Conservation (phyloP, 208 protist species). For the Phytomonas serpens region DNA sequence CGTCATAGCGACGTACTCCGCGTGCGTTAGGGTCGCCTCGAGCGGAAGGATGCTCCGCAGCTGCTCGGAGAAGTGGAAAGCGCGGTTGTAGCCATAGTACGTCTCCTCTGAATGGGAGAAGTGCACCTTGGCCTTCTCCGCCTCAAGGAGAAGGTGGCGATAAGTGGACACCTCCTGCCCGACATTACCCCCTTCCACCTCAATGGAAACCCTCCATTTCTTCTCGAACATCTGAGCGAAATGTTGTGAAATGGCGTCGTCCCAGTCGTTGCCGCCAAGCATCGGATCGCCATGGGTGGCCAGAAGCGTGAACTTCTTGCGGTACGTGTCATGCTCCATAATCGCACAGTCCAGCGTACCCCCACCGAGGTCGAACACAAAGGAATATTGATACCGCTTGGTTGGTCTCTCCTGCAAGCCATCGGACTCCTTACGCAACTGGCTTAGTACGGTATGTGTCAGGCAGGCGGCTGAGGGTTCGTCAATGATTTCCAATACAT, state of each 20-base stretch:
- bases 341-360: conserved; percentile 89
- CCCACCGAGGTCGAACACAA: conserved; percentile 89
- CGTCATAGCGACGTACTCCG: conserved; percentile 79
- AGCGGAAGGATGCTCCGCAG: conserved; percentile 81
- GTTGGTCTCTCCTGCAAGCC: background rate
- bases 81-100: conserved; percentile 83
- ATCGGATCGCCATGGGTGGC: conserved; percentile 86
- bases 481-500: conserved; percentile 91
- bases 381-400: conserved; percentile 50
- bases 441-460: conserved; percentile 70
- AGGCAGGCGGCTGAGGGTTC: conserved; percentile 87
- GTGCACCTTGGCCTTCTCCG: conserved; percentile 87
- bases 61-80: conserved; percentile 83
- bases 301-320: conserved; percentile 55
- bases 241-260: conserved; percentile 74
- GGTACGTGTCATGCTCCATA: conserved; percentile 72
- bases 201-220: conserved; percentile 87
- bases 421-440: conserved; percentile 3
- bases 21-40: conserved; percentile 75
- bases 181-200: conserved; percentile 80
- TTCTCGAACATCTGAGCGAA: conserved; percentile 71
- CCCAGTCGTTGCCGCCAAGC: conserved; percentile 90
- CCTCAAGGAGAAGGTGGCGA: conserved; percentile 64
- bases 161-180: conserved; percentile 65
- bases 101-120: conserved; percentile 86